Percentiles rank a stretch among this genome's conserved stretches.
Conservation (phyloP, 352 stramenopile genomes). For the Pythium plurisporium region DNA sequence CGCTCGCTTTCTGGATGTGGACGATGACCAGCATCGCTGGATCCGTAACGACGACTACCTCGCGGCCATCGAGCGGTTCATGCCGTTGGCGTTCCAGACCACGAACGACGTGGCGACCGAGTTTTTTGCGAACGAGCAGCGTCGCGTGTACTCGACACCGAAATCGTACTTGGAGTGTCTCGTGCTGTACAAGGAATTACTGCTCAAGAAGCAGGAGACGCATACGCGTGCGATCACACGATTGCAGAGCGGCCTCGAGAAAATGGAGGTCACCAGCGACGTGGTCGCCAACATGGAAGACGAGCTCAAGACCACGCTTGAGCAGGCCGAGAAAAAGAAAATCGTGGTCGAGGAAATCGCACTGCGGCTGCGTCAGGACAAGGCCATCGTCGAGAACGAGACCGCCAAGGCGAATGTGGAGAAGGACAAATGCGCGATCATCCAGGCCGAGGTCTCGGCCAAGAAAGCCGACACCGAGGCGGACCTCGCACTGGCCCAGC, state of each 20-base stretch:
- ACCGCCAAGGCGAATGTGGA: constrained; percentile 89
- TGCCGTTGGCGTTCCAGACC: constrained; percentile 92
- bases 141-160: constrained; percentile 90
- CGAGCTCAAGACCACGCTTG: constrained; percentile 86
- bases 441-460: constrained; percentile 87
- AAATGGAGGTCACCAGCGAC: constrained; percentile 86
- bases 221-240: constrained; percentile 69
- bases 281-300: constrained; percentile 91
- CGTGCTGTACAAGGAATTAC: constrained; percentile 75
- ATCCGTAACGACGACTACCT: constrained; percentile 44
- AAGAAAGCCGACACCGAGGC: constrained; percentile 87
- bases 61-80: constrained; percentile 85
- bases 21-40: constrained; percentile 24
- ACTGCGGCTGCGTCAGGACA: constrained; percentile 86
- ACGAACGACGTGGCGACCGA: constrained; percentile 84
- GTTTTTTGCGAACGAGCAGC: constrained; percentile 77
- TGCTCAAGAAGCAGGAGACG: constrained; percentile 58
- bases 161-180: constrained; percentile 93
- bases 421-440: constrained; percentile 87
- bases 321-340: constrained; percentile 92
- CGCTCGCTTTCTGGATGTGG: constrained; percentile 75
- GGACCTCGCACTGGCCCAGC: constrained; percentile 66
- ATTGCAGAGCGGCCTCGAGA: constrained; percentile 86
- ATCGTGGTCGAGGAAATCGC: constrained; percentile 92
- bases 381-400: constrained; percentile 91